Evolutionary conservation across 2,329 filamentous ascomycete genomes (phyloP), one percentile per base, ranked within the genome.

Genomic region (Fusarium palustre): DNA sequence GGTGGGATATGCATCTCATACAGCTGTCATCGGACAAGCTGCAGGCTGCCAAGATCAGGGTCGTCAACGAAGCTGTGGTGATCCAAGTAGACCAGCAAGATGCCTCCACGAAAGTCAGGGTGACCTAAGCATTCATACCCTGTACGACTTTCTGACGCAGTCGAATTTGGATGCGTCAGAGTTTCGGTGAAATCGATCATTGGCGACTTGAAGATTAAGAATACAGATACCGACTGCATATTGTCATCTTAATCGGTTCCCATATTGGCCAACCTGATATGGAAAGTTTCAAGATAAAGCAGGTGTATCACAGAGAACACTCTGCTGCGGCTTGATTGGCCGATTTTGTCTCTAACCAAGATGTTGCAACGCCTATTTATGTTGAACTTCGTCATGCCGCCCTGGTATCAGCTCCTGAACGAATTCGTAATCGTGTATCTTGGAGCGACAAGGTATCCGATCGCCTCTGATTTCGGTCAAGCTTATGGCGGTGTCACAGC

Each of bases 331-430:
- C 15, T 43, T 70, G 49, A 68, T 68, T 70, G 57, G 58, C 20
- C 41, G 38, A 30, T 28, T 16, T 28, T 47, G 46, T 38, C 42
- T 39, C 25, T 63, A 39, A 9, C 33, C 41, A 42, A 39, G 43
- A 56, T 38, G 20, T 30, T 30, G 15, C 48, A 22, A 33, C 47
- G 28, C 46, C 52, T 69, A 48, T 69, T 68, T 68, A 61, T 68
- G 67, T 70, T 70, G 67, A 68, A 64, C 38, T 39, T 56, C 38
- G 64, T 64, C 50, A 64, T 64, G 24, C 18, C 24, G 16, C 39
- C 11, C 31, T 13, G 30, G 31, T 59, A 54, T 36, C 57, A 53
- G 50, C 49, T 52, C 52, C 64, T 59, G 52, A 43, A 63, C 8
- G 34, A 54, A 47, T 45, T 69, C 57, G 50, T 63, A 50, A 62